Base-by-base conservation (phyloP, 352 stramenopile species). In the Lagenidium giganteum region DNA sequence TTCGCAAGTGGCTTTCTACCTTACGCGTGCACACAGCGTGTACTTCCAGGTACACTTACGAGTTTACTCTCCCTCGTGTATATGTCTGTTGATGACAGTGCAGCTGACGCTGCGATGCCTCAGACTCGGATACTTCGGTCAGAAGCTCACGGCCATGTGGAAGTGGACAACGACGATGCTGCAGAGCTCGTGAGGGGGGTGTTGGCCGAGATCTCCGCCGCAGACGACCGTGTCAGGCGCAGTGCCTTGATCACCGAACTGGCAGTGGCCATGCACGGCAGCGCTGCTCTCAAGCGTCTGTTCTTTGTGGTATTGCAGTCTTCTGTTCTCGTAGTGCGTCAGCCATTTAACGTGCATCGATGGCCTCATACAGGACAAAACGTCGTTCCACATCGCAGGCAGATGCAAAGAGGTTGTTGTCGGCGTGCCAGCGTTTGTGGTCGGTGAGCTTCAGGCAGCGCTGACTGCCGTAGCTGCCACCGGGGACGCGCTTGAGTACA, bases 1-100 rank as follows among this genome's bases (percentile, higher is more conserved):
- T 2, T 79, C 74, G n/a, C 59, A 71, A 16, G 54, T 76, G 27
- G 79, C 79, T 26, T 80, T 73, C 52, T 67, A 69, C n/a, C 42
- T 87, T 14, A 54, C 48, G 41, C 47, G 64, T 4, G 58, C 64
- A 0, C 51, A 73, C 42, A 43, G 47, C 13, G 41, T 68, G 21
- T 41, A 73, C 23, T 79, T 82, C 31, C 70, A 86, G 59, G 21
- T 37, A n/a, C 12, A 23, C 17, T 22, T 20, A 1, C 3, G 13
- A 22, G 16, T 12, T 26, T 44, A 14, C 11, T 2, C 9, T 31
- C n/a, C 6, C 12, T 5, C 39, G 6, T 16, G 16, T n/a, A 33
- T 8, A 17, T 30, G 11, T 50, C n/a, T 20, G 35, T n/a, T n/a
- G n/a, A n/a, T n/a, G n/a, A n/a, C n/a, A n/a, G n/a, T n/a, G n/a